Base-by-base conservation (phyloP, 768 basidiomycete genomes). In the Russula virescens region DNA sequence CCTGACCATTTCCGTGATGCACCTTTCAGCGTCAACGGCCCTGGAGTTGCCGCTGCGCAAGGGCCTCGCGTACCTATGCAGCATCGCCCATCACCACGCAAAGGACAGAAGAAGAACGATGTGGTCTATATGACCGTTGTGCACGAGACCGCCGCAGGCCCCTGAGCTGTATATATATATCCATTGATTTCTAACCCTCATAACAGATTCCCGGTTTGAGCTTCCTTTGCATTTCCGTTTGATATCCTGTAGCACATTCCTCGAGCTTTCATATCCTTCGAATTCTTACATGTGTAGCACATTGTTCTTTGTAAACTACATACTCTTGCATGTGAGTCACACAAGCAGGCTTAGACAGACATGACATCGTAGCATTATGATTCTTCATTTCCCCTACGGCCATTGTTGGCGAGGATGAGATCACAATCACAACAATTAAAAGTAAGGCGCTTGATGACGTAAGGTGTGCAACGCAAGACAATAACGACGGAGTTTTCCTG, bases 101-200 rank as follows among this genome's bases (percentile, higher is more conserved):
- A 21, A 31, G 51, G 47, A 42, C 5, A 38, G 26, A 65, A 31
- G 43, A 65, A 59, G 54, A 52, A 62, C 18, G 60, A 66, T 5
- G 46, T 28, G 21, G 62, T 66, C 19, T 62, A 60, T 35, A 65
- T 67, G 66, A 67, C 60, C 8, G 64, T 67, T 14, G 66, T 67
- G 40, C 54, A 66, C 19, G 66, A 67, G 54, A 67, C 60, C 1
- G 38, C 54, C 21, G 5, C 42, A n/a, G 45, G 38, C 21, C 48
- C 50, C 38, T 49, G 50, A 61, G 31, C 8, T 35, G 8, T 42
- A 16, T 42, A 48, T 49, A 14, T n/a, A 43, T 46, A n/a, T 23
- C 40, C 34, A n/a, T 28, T 61, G 13, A 16, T 46, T 46, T 21
- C 18, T 21, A n/a, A 7, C 28, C n/a, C 38, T 18, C 23, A 54